Conservation (phyloP, 1,284 basidiomycete genomes). For the Thelephora terrestris region DNA sequence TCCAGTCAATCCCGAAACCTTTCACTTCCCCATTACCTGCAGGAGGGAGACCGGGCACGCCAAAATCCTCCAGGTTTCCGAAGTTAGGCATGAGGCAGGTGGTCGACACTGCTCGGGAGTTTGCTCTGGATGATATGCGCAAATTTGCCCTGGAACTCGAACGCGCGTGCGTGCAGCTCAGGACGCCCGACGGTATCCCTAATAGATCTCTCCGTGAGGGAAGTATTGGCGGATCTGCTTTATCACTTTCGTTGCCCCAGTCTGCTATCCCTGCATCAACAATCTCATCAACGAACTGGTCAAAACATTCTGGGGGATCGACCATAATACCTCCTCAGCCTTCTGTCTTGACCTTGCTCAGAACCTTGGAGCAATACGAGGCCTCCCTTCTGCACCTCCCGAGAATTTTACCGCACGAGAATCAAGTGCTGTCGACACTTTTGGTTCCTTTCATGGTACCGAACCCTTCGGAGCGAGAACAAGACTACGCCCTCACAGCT, state of each 20-base stretch:
- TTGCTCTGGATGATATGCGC: constrained; percentile 31
- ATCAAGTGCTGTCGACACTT: constrained; percentile 46
- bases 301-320: neutral
- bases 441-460: constrained; percentile 42
- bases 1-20: constrained; percentile 16
- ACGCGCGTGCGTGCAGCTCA: constrained; percentile 32
- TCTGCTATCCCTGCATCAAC: neutral
- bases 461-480: constrained; percentile 36
- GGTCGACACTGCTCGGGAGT: constrained; percentile 45
- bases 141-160: constrained; percentile 41
- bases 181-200: neutral
- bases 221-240: constrained; percentile 23
- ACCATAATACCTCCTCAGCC: neutral
- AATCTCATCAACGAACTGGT: neutral
- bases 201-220: constrained; percentile 14
- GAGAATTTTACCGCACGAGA: constrained; percentile 41
- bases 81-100: constrained; percentile 48
- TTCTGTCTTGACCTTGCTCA: neutral
- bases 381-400: constrained; percentile 9
- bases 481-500: constrained; percentile 44
- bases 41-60: constrained; percentile 27
- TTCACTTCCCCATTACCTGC: constrained; percentile 17
- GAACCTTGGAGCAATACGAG: neutral
- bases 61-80: constrained; percentile 44
- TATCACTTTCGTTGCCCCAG: constrained; percentile 33